These are phyloP conservation scores for Diaporthe ampelina DNA, from an alignment of 2,329 filamentous ascomycete species.

Conservation along the genomic window DNA sequence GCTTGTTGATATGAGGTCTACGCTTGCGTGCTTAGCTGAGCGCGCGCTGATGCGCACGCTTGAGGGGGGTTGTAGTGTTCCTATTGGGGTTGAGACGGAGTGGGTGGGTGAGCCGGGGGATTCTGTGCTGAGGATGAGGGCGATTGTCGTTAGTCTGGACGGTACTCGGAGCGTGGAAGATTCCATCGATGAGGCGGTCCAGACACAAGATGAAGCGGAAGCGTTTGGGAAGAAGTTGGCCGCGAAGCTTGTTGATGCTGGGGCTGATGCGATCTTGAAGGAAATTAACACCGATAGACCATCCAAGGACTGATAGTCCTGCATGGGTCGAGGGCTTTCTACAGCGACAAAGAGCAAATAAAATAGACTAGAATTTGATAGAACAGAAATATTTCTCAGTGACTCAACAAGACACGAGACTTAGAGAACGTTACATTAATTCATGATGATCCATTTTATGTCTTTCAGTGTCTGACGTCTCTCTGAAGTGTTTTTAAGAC, in stretches of 20 bases:
- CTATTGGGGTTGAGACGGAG: conserved; percentile 14
- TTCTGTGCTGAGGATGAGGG: not conserved
- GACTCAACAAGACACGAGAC: not conserved
- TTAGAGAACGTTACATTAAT: too few relatives aligned
- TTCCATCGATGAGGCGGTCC: not conserved
- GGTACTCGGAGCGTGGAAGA: conserved; percentile 2
- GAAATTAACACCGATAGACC: conserved; percentile 10
- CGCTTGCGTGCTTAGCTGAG: not conserved
- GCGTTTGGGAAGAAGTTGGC: not conserved
- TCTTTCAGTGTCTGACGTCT: too few relatives aligned
- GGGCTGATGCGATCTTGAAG: not conserved
- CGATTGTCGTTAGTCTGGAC: conserved; percentile 10
- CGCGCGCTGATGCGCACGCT: conserved; percentile 5
- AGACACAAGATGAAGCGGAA: not conserved
- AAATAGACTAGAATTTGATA: too few relatives aligned
- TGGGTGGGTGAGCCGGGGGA: not conserved
- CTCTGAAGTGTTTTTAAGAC: too few relatives aligned
- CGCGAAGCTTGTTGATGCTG: not conserved
- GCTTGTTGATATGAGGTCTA: not conserved
- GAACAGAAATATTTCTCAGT: not conserved
- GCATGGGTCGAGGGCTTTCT: not conserved
- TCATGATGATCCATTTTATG: too few relatives aligned
- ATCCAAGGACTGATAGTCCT: not conserved
- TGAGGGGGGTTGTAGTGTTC: conserved; percentile 11
- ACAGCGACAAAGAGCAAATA: too few relatives aligned